phyloP scores from a whole-genome alignment of 2,329 filamentous ascomycete genomes.

The Rutstroemia sp. region DNA sequence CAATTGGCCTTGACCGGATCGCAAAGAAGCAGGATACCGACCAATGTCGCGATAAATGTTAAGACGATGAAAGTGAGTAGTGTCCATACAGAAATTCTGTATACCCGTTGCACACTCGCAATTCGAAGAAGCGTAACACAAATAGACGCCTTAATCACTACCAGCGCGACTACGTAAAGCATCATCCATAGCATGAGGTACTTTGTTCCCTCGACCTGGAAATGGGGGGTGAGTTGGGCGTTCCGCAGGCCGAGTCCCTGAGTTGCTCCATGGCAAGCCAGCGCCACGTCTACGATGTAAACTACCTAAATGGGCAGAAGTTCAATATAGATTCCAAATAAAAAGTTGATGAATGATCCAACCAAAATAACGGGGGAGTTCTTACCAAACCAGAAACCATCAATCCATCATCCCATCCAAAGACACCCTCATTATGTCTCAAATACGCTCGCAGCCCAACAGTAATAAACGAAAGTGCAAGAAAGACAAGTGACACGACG shows the following conservation, averaged over 20 bases:
- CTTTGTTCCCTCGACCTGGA: conserved; percentile 13
- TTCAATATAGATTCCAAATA: no score
- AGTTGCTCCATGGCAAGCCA: conserved; percentile 16
- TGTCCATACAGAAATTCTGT: background rate
- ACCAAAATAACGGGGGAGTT: no score
- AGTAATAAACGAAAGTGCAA: background rate
- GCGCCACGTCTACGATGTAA: conserved; percentile 6
- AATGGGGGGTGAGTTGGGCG: conserved; percentile 11
- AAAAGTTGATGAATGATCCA: no score
- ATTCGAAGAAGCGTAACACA: conserved; percentile 20
- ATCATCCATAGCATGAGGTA: conserved; percentile 22
- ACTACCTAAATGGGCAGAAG: background rate
- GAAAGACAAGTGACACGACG: background rate
- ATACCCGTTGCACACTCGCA: conserved; percentile 2
- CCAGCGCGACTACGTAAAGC: conserved; percentile 16
- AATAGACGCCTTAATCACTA: conserved; percentile 20
- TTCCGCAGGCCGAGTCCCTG: conserved; percentile 18
- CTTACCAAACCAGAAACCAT: conserved; percentile 1
- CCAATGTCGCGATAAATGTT: conserved; percentile 16
- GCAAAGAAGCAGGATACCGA: conserved; percentile 17
- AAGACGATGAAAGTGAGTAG: conserved; percentile 1
- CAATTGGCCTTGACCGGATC: conserved; percentile 18
- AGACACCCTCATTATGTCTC: background rate
- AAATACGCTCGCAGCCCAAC: background rate
- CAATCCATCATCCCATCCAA: conserved; percentile 5